Base-by-base conservation (phyloP, 208 protist species). In the Trypanosoma boissoni region DNA sequence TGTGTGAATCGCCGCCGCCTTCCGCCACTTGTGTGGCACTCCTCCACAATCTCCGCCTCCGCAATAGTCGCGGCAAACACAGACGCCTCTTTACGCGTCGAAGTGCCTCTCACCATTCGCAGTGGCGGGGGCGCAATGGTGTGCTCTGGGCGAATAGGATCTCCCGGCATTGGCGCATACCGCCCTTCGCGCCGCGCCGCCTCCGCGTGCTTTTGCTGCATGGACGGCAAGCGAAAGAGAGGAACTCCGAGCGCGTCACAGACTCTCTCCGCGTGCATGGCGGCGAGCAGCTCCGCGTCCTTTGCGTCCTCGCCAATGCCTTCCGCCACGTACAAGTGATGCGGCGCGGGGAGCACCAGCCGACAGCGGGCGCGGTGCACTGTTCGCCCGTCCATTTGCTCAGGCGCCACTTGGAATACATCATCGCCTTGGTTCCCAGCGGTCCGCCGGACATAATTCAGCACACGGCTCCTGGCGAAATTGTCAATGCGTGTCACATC, bases 221-320 rank as follows among this genome's bases (percentile, higher is more conserved):
- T 81, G 5, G 75, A 78, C 52, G 68, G 62, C 32, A 89, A 57
- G 1, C 72, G 65, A 49, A 89, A 94, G 9, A 94, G 69, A 20
- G 76, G 80, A 10, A 91, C 74, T 3, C 78, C 81, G 0, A 89
- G 66, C 5, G 78, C 74, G 41, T 91, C 84, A 59, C 80, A 88
- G 16, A 92, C 69, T 2, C 76, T 64, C 60, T 94, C 82, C 3
- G 84, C 88, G 62, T 94, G 88, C 88, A 94, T 94, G 27, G 88
- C 84, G 12, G 81, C 81, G 1, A 92, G 74, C 41, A 87, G 44
- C 60, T 89, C 87, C 12, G 87, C 87, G 24, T 87, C 80, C 68
- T 83, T 84, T 16, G 63, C 65, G 34, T 58, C 73, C 37, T 87
- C 76, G 8, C 53, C 82, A 14, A 92, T 21, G 2, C 86, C 82